Base-by-base conservation (phyloP, 192 early-diverging fungal genomes). In the Coemansia sp. region DNA sequence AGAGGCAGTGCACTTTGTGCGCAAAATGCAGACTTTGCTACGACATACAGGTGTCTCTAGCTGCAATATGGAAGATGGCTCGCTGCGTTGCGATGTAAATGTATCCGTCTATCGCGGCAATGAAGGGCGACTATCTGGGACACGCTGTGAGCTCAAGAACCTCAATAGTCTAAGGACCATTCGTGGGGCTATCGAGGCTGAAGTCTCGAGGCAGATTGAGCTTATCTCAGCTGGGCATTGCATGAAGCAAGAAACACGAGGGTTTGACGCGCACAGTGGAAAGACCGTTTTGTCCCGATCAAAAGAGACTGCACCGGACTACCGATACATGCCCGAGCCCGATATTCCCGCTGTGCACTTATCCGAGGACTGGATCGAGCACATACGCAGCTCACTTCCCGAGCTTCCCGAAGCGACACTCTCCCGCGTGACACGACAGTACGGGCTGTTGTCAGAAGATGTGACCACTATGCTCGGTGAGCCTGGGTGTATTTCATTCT, bases 61-160 rank as follows among this genome's bases (percentile, higher is more conserved):
- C 62, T 88, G 88, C 10, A 91, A 94, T 57, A 94, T 94, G 90
- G 95, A 95, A 52, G 93, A 97, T 82, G 95, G 96, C 1, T 93
- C 93, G 7, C 87, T 94, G 81, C 86, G 96, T 31, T 95, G 93
- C 61, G 96, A 98, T 82, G 92, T 97, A 57, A 98, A 98, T 67
- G 92, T 98, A 9, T 96, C 95, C 2, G 94, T 96, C 7, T 64
- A 74, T 52, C 88, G 87, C 55, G 69, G 83, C 44, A 65, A 69
- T 8, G 71, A 70, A 6, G 80, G 79, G 16, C 76, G 81, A 41
- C 73, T 86, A 0, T 90, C 87, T 58, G 90, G 91, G 10, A 85
- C 85, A 9, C 82, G 91, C 5, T 92, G 91, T 68, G 93, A 95
- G 66, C 72, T 95, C 29, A 95, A 95, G 62, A 95, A 95, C 69